Evolutionary conservation across 768 basidiomycete species (phyloP), one percentile per base, ranked within the genome.

Genomic region (Hericium erinaceus): DNA sequence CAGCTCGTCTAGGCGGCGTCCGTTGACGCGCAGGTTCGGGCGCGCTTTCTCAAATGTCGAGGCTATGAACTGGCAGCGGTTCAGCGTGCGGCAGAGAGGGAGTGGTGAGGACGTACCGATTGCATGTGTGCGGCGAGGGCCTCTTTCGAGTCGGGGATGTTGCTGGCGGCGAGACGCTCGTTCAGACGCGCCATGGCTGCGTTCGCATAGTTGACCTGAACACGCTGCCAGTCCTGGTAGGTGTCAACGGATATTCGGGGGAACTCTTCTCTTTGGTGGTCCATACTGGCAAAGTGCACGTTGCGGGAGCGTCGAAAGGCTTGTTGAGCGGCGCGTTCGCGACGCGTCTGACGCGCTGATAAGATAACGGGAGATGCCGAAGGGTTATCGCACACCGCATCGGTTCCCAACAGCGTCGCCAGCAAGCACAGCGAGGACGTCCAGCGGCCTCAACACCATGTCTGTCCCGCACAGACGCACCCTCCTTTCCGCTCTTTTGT

Each of bases 11-110:
- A 61, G 55, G 2, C 54, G 59, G 55, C 60, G 58, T 39, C 62
- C 62, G 39, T 63, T 63, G 41, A 61, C 58, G 12, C 62, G 60
- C 16, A 63, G 28, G 28, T 63, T 63, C 20, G 46, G 55, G 37
- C 59, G 57, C 44, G 60, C 58, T 38, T 58, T 63, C 48, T 61
- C 60, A 18, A 63, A 58, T 3, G 60, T 59, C 16, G 55, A 41
- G 18, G 59, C 54, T 28, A 63, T 58, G 24, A 61, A 61, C 62
- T 63, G 49, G 20, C 8, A 4, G 28, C 28, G 28, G 4, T 2
- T 33, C 28, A 33, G 28, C 28, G 28, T 8, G 28, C 28, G 4
- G 28, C 28, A 33, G 28, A 33, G 28, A 33, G 33, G 12, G n/a
- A 24, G 2, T 2, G 28, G 28, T 33, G 28, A 1, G 28, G 2